phyloP scores from a whole-genome alignment of 352 stramenopile species.

The Globisporangium spinosum region DNA sequence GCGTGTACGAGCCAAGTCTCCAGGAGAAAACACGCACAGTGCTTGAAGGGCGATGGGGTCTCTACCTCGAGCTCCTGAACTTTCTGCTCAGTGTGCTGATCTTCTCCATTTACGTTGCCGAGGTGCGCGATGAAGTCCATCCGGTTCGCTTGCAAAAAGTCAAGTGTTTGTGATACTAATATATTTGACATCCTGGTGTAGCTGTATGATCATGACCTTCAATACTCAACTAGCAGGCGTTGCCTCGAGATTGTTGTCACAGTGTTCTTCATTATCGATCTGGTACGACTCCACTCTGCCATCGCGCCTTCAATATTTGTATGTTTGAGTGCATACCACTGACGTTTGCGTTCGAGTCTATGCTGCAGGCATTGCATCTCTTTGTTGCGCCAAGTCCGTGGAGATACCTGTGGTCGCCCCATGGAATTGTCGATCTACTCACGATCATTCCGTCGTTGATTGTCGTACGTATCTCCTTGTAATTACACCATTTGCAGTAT shows the following conservation, averaged over 20 bases:
- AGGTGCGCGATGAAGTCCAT: slow-evolving; percentile 25
- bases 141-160: not conserved
- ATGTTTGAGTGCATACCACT: too few species aligned
- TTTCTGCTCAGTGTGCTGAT: slow-evolving; percentile 58
- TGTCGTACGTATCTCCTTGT: slow-evolving; percentile 26
- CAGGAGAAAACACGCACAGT: slow-evolving; percentile 34
- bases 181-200: slow-evolving; percentile 9
- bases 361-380: slow-evolving; percentile 37
- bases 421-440: slow-evolving; percentile 64
- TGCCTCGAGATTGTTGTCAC: slow-evolving; percentile 43
- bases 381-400: slow-evolving; percentile 37
- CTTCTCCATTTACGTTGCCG: slow-evolving; percentile 53
- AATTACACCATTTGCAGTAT: too few species aligned
- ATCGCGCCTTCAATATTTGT: too few species aligned
- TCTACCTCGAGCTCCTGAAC: slow-evolving; percentile 56
- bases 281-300: slow-evolving; percentile 23
- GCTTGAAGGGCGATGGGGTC: slow-evolving; percentile 32
- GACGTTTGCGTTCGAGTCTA: not conserved
- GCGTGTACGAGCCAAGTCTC: slow-evolving; percentile 46
- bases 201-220: slow-evolving; percentile 38
- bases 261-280: slow-evolving; percentile 60
- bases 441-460: slow-evolving; percentile 65
- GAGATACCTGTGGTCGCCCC: slow-evolving; percentile 45
- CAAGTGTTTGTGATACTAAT: not conserved
- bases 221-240: slow-evolving; percentile 12